Base-by-base conservation (phyloP, 257 asterid species). In the Salvia rosmarinus region DNA sequence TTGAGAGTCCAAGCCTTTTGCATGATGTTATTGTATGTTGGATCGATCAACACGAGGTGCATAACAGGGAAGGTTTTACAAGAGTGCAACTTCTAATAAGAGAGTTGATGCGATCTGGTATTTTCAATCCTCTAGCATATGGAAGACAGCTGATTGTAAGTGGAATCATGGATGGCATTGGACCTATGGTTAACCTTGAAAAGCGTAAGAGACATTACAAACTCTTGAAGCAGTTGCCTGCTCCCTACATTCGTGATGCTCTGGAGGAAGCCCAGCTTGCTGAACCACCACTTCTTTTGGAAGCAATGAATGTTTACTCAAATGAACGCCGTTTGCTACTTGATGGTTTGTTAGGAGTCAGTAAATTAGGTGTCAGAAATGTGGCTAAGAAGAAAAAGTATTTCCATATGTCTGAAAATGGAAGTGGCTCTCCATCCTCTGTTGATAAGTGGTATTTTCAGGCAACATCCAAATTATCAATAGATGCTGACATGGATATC, bases 31-130 rank as follows among this genome's bases (percentile, higher is more conserved):
- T 95, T 79, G 96, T 95, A 20, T 90, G 98, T 66, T 95, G 99
- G 99, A 83, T 95, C 72, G 99, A 95, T 86, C 99, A 95, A 69
- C 99, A 95, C 79, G 96, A 92, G 72, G 95, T 90, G 71, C 96
- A 88, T 64, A 92, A 83, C 67, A 67, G 83, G 46, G 97, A 90
- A 83, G 99, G 98, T 51, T 82, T 87, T 74, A 90, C 82, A 75
- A 81, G 92, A 21, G 79, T 87, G 83, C 99, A 92, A 59, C 87
- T 95, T 81, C 83, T 95, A 66, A 76, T 90, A 32, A 77, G 83
- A 72, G 97, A 95, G 82, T 88, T 92, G 78, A 80, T 90, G 44
- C 78, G 76, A 67, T 87, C 95, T 21, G 95, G 97, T 40, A 86
- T 95, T 72, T 92, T 95, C 79, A 87, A 83, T 74, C 97, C 99